Conservation (phyloP, 345 rosid genomes). For the Sisymbrium irio region DNA sequence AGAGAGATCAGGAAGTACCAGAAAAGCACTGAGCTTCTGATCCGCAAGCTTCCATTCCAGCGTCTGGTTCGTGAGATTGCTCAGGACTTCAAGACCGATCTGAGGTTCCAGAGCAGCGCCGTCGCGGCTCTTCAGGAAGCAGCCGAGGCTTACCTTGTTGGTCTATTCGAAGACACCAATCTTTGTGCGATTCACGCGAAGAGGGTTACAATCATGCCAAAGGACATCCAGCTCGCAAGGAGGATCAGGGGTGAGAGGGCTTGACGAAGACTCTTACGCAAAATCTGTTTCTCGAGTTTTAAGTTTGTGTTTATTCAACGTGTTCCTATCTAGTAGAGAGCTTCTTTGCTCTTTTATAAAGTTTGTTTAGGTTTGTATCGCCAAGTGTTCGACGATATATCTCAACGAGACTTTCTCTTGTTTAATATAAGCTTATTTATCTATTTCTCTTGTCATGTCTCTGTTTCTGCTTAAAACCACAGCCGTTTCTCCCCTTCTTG, state of each 20-base stretch:
- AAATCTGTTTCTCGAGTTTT: not conserved
- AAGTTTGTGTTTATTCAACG: not conserved
- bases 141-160: constrained; percentile 53
- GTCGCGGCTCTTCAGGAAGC: constrained; percentile 57
- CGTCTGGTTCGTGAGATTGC: constrained; percentile 58
- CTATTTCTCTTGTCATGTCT: not conserved
- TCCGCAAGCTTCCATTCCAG: constrained; percentile 57
- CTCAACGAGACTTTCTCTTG: not conserved
- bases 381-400: constrained; percentile 20
- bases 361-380: not conserved
- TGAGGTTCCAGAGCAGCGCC: constrained; percentile 60
- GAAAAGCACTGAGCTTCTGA: constrained; percentile 52
- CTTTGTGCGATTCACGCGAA: constrained; percentile 56
- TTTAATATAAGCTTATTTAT: not conserved
- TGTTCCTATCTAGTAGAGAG: not conserved
- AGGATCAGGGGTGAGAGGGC: constrained; percentile 57
- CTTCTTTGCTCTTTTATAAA: not conserved
- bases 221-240: constrained; percentile 56
- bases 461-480: too few relatives aligned
- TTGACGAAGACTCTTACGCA: not conserved
- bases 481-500: too few relatives aligned
- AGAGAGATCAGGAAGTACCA: constrained; percentile 57
- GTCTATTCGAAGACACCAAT: constrained; percentile 51
- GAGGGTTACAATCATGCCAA: constrained; percentile 58
- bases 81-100: constrained; percentile 58